Conservation (phyloP, 2,329 filamentous ascomycete species). For the Cytospora schulzeri region DNA sequence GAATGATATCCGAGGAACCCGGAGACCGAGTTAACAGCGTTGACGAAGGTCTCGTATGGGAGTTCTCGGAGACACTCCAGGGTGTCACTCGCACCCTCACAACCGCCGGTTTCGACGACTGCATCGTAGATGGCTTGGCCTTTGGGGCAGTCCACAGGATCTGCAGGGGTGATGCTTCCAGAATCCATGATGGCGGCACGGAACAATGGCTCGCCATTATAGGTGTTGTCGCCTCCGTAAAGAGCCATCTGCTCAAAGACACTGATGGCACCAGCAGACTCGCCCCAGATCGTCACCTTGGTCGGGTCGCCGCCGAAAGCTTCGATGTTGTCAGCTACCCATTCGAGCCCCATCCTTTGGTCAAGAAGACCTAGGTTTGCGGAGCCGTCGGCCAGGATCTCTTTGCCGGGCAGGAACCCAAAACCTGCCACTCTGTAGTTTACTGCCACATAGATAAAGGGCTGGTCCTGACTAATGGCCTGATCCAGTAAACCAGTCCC, state of each 20-base stretch:
- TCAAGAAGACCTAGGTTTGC: constrained; percentile 74
- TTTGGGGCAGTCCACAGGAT: constrained; percentile 66
- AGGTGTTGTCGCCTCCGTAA: constrained; percentile 71
- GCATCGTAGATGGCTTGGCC: constrained; percentile 66
- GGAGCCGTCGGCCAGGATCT: constrained; percentile 67
- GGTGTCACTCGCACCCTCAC: constrained; percentile 56
- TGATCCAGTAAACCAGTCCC: constrained; percentile 48
- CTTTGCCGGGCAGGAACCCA: constrained; percentile 71
- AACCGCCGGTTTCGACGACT: constrained; percentile 64
- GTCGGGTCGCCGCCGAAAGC: constrained; percentile 77
- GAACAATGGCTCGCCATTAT: constrained; percentile 76
- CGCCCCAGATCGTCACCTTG: constrained; percentile 81
- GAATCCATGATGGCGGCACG: constrained; percentile 78
- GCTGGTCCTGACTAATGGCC: constrained; percentile 55
- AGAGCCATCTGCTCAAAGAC: constrained; percentile 76
- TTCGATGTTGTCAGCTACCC: constrained; percentile 76
- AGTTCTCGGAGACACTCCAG: constrained; percentile 66
- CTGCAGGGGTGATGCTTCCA: constrained; percentile 63
- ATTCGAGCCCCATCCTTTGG: constrained; percentile 71
- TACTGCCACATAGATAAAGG: constrained; percentile 74
- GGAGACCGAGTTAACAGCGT: constrained; percentile 71
- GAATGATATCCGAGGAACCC: constrained; percentile 68
- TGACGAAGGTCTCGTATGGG: constrained; percentile 61
- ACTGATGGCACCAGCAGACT: constrained; percentile 72
- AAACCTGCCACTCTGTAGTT: constrained; percentile 79